Percentiles rank a stretch among this genome's conserved stretches.
Conservation (phyloP, 75 land plant genomes). For the Pinus albicaulis region DNA sequence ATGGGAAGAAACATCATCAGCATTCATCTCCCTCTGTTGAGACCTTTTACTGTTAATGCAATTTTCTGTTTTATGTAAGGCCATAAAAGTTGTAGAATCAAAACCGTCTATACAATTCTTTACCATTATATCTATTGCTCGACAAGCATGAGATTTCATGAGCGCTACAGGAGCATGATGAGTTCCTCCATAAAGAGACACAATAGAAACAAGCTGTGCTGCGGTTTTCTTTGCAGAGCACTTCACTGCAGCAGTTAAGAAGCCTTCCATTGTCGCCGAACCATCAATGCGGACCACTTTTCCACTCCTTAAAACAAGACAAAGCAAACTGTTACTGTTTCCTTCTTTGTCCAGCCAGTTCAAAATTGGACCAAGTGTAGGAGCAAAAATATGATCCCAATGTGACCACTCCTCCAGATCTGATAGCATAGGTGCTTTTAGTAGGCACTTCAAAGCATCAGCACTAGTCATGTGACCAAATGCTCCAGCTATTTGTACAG, state of each 20-base stretch:
- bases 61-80: neutral
- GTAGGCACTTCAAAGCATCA: conserved; percentile 66
- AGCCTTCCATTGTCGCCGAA: conserved; percentile 52
- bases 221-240: conserved; percentile 54
- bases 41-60: neutral
- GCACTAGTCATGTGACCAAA: conserved; percentile 30
- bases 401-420: conserved; percentile 76
- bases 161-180: conserved; percentile 53
- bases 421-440: conserved; percentile 75
- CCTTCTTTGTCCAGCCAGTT: conserved; percentile 61
- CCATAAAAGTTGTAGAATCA: neutral
- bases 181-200: conserved; percentile 59
- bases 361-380: conserved; percentile 74
- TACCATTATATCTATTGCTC: conserved; percentile 52
- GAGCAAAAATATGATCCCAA: conserved; percentile 75
- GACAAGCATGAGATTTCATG: conserved; percentile 42
- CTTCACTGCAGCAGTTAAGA: conserved; percentile 49
- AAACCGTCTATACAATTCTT: conserved; percentile 20
- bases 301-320: conserved; percentile 61
- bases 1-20: neutral
- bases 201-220: conserved; percentile 54
- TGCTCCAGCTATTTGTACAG: conserved; percentile 16
- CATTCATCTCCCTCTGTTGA: neutral
- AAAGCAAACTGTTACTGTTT: conserved; percentile 30
- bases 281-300: conserved; percentile 62